Evolutionary conservation across 768 basidiomycete species (phyloP).

Genomic region (Suillus bovinus): DNA sequence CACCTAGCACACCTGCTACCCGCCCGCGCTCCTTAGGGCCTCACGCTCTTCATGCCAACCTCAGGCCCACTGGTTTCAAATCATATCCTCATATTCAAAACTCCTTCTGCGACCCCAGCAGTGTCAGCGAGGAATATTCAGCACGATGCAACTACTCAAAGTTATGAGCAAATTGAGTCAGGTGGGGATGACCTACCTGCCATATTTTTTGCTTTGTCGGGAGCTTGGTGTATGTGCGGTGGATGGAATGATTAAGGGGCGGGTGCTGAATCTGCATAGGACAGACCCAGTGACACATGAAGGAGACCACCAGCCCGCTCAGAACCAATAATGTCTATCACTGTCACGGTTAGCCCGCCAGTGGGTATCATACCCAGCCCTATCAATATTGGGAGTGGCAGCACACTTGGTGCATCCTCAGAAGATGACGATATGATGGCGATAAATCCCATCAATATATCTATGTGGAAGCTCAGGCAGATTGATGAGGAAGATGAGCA

Average conservation of each 20-base stretch:
- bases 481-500: conserved; percentile 52
- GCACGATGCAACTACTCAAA: conserved; percentile 73
- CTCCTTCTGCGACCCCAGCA: conserved; percentile 15
- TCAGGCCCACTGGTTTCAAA: conserved; percentile 64
- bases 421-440: conserved; percentile 52
- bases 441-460: conserved; percentile 37
- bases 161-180: conserved; percentile 80
- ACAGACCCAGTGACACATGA: conserved; percentile 68
- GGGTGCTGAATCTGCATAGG: conserved; percentile 76
- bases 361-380: conserved; percentile 28
- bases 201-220: conserved; percentile 80
- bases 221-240: conserved; percentile 84
- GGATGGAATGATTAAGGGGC: conserved; percentile 81
- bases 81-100: conserved; percentile 47
- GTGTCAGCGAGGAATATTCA: conserved; percentile 56
- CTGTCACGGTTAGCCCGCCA: conserved; percentile 27
- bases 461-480: conserved; percentile 43
- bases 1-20: conserved; percentile 32
- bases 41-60: conserved; percentile 55
- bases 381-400: conserved; percentile 27
- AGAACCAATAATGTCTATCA: conserved; percentile 26
- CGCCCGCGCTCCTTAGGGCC: conserved; percentile 37
- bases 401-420: conserved; percentile 41
- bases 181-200: conserved; percentile 59
- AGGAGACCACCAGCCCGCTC: conserved; percentile 32